phyloP scores from a whole-genome alignment of 345 rosid species.

The Eucalyptus paniculata region DNA sequence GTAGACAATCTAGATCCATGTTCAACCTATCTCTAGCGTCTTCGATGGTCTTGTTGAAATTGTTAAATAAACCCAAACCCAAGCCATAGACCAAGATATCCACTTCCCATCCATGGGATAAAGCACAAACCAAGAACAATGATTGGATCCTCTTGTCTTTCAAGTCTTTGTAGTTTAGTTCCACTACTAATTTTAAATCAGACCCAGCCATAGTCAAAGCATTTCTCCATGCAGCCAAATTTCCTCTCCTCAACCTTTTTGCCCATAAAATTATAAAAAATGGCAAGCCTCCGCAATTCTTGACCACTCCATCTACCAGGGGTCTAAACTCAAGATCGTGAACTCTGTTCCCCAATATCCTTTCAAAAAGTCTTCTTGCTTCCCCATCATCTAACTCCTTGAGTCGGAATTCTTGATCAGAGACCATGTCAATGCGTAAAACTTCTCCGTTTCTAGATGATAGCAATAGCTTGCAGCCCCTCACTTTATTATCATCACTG shows the following conservation, averaged over 20 bases:
- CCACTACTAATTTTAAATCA: accelerated
- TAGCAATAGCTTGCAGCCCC: slow-evolving; percentile 1
- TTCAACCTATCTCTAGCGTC: neutral
- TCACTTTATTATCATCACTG: neutral
- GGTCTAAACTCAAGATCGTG: accelerated
- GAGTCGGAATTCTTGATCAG: neutral
- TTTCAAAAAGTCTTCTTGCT: neutral
- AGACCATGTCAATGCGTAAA: neutral
- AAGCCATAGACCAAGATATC: neutral
- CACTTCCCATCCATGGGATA: too few relatives aligned
- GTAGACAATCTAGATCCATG: accelerated
- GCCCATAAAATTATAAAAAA: neutral
- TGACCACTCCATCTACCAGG: neutral
- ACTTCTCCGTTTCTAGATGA: neutral
- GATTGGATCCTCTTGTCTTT: neutral
- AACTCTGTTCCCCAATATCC: neutral
- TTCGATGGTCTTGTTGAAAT: neutral
- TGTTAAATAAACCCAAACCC: neutral
- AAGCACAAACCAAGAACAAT: neutral
- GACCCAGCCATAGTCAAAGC: accelerated
- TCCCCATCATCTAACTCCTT: neutral
- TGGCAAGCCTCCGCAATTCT: slow-evolving; percentile 6
- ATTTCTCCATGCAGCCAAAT: neutral
- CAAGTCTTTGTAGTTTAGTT: neutral
- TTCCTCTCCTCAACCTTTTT: neutral